phyloP scores from a whole-genome alignment of 2,329 filamentous ascomycete species.

The Chaetomiaceae sp. region DNA sequence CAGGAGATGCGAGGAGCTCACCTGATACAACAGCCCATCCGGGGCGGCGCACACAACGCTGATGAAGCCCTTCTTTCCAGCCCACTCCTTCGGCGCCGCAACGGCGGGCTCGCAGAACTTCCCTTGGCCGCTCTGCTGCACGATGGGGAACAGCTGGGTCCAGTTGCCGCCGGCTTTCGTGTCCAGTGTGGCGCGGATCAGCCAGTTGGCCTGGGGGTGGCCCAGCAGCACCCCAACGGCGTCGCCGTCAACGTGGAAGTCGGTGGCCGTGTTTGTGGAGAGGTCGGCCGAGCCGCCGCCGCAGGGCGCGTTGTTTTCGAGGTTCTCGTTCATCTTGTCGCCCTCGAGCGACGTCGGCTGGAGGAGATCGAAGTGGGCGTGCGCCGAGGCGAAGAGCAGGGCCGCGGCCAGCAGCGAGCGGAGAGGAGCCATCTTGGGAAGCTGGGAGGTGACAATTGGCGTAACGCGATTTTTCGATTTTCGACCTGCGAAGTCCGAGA shows the following conservation, averaged over 20 bases:
- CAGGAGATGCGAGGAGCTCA: constrained; percentile 26
- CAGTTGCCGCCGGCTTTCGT: constrained; percentile 44
- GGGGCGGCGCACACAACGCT: constrained; percentile 47
- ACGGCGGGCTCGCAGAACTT: constrained; percentile 49
- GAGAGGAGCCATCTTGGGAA: constrained; percentile 37
- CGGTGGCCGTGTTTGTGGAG: constrained; percentile 33
- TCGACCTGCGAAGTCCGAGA: no score
- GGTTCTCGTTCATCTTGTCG: constrained; percentile 39
- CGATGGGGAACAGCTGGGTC: constrained; percentile 51
- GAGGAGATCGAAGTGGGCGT: constrained; percentile 53
- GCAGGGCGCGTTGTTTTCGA: constrained; percentile 46
- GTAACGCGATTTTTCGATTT: no score
- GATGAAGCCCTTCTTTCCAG: constrained; percentile 52
- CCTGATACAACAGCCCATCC: constrained; percentile 56
- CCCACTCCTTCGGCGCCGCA: constrained; percentile 45
- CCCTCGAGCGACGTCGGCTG: constrained; percentile 44
- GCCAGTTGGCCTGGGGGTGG: constrained; percentile 51
- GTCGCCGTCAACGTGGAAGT: constrained; percentile 57
- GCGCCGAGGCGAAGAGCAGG: constrained; percentile 38
- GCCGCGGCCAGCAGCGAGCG: constrained; percentile 32
- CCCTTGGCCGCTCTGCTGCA: constrained; percentile 52
- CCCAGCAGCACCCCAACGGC: constrained; percentile 44
- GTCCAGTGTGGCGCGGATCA: constrained; percentile 55
- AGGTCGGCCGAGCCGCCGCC: constrained; percentile 50
- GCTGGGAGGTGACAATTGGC: neutral